phyloP scores from a whole-genome alignment of 108 stramenopile species.

The Conticribra guillardii region DNA sequence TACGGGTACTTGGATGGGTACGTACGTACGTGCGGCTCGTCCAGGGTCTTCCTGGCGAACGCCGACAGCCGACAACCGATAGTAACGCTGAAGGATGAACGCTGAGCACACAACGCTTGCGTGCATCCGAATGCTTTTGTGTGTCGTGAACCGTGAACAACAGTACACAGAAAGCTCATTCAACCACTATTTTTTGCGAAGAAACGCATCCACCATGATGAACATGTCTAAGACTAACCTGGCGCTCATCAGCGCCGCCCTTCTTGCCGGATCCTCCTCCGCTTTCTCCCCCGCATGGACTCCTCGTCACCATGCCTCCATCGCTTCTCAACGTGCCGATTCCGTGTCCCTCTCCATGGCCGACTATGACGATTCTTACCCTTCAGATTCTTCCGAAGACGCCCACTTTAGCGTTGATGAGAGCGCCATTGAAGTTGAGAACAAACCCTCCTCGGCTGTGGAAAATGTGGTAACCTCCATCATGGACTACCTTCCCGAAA shows the following conservation, averaged over 20 bases:
- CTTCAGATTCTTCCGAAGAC: slow-evolving; percentile 75
- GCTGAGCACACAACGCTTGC: no score
- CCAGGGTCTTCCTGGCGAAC: no score
- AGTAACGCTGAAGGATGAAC: no score
- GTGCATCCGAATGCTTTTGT: no score
- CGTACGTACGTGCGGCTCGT: no score
- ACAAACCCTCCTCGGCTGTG: slow-evolving; percentile 57
- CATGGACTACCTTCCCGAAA: slow-evolving; percentile 70
- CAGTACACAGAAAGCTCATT: neutral
- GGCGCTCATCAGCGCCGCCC: slow-evolving; percentile 10
- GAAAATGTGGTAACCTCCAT: slow-evolving; percentile 63
- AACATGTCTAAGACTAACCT: slow-evolving; percentile 14
- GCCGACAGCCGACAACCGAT: no score
- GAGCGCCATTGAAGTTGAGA: slow-evolving; percentile 59
- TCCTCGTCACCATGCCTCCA: slow-evolving; percentile 6
- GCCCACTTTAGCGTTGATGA: slow-evolving; percentile 54
- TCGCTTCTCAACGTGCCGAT: neutral
- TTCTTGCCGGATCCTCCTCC: slow-evolving; percentile 12
- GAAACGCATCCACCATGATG: slow-evolving; percentile 4
- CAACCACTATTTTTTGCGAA: neutral
- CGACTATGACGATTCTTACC: slow-evolving; percentile 55
- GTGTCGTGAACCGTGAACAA: no score
- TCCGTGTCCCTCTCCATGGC: slow-evolving; percentile 36
- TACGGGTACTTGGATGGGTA: no score
- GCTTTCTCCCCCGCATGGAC: slow-evolving; percentile 4